Evolutionary conservation across 169 alveolate species (phyloP), one percentile per base, ranked within the genome.

Genomic region (Eimeria zaria): DNA sequence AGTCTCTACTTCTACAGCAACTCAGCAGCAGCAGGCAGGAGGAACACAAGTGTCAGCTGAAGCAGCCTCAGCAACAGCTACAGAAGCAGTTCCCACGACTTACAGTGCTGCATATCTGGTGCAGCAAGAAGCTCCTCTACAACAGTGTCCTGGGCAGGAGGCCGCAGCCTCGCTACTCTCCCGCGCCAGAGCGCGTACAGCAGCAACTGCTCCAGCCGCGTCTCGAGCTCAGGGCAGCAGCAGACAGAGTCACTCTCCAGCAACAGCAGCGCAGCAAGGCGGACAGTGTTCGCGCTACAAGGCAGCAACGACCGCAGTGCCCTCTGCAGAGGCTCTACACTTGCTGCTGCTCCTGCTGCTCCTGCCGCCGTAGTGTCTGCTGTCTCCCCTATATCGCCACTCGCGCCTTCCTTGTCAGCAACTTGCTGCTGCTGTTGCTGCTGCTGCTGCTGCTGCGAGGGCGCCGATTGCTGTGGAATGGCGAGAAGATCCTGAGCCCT

Each of bases 191-290:
- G 87, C 1, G 96, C 93, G 36, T 93, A 93, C 89, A 80, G 80
- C 94, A 93, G 96, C 89, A 93, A 89, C 92, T 83, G 93, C 93
- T 93, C 96, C 41, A 93, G 94, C 53, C 96, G 94, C 18, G 62
- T 93, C 94, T 93, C 96, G 22, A 88, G 89, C 36, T 80, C 94
- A 46, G 73, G 51, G 78, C 96, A 93, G 89, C 80, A 60, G 80
- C 93, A 93, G 33, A 93, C 93, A 18, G 67, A 41, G 67, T 93
- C 96, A 60, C 96, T 80, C n/a, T 93, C 96, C 88, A 93, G 96
- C 93, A 93, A 89, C 88, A 93, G 69, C 81, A 93, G 80, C n/a
- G 96, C 96, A 36, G 96, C 96, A 73, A 80, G 96, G 39, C 96
- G 92, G 48, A 93, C 93, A 16, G 90, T 88, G 46, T 74, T 69